These are phyloP conservation scores for Russula vinacea DNA, from an alignment of 768 basidiomycete genomes.

Conservation along the genomic window DNA sequence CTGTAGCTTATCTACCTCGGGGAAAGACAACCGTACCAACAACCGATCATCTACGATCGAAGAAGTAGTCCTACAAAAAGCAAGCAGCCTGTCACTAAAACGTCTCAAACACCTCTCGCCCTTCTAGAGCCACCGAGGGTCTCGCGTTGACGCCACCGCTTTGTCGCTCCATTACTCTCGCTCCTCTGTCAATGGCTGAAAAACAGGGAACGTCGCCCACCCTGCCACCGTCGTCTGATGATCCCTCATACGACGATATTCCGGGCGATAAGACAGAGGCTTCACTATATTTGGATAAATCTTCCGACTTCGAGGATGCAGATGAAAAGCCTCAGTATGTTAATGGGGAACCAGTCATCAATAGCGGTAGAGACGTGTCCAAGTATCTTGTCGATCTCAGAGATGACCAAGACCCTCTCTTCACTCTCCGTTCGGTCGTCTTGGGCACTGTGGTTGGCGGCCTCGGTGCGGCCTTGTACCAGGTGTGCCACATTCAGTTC, in stretches of 20 bases:
- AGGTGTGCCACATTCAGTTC: slow-evolving; percentile 39
- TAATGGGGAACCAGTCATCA: slow-evolving; percentile 34
- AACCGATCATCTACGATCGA: background rate
- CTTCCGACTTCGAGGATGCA: background rate
- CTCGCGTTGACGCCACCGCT: background rate
- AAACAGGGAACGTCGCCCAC: background rate
- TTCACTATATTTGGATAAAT: background rate
- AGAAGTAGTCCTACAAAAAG: background rate
- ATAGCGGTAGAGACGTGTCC: slow-evolving; percentile 48
- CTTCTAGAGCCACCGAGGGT: background rate
- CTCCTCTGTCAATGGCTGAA: slow-evolving; percentile 3
- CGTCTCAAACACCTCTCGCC: background rate
- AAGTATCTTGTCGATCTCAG: slow-evolving; percentile 52
- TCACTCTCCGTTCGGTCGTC: slow-evolving; percentile 54
- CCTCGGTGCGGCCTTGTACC: slow-evolving; percentile 54
- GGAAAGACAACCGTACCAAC: background rate
- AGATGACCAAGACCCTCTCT: slow-evolving; percentile 56
- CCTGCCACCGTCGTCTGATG: background rate
- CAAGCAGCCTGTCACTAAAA: background rate
- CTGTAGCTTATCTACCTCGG: background rate
- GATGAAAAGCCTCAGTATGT: slow-evolving; percentile 10
- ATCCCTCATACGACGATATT: background rate
- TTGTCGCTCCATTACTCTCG: background rate
- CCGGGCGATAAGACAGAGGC: background rate
- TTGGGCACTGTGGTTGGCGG: slow-evolving; percentile 58